Conservation (phyloP, 176 grass and related monocot species). For the Aegilops tauschii region DNA sequence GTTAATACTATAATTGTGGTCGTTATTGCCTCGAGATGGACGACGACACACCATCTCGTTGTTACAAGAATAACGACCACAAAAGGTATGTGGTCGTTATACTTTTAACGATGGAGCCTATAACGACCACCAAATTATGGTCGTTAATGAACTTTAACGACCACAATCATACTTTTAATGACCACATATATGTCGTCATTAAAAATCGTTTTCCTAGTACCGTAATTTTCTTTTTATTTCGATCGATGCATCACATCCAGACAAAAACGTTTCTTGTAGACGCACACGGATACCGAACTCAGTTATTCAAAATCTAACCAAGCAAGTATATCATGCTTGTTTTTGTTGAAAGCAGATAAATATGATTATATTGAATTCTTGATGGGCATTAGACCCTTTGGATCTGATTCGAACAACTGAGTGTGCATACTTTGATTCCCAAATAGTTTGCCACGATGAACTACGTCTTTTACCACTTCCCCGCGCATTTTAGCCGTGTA, state of each 20-base stretch:
- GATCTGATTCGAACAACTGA: neutral
- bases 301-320: neutral
- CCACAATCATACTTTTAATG: too few species aligned
- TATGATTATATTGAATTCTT: neutral
- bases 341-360: neutral
- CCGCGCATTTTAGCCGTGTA: too few species aligned
- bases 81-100: too few species aligned
- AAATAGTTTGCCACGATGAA: neutral
- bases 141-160: too few species aligned
- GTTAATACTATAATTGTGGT: too few species aligned
- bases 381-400: neutral
- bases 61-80: too few species aligned
- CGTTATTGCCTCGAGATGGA: too few species aligned
- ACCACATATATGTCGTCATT: too few species aligned
- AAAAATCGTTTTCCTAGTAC: too few species aligned
- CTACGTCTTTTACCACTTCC: neutral
- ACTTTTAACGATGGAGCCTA: too few species aligned
- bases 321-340: neutral
- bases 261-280: neutral
- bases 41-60: too few species aligned
- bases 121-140: too few species aligned
- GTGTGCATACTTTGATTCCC: neutral
- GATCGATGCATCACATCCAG: neutral
- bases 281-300: neutral
- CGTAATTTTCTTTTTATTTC: neutral